Evolutionary conservation across 441 rosid genomes (phyloP).

Genomic region (Corymbia calophylla): DNA sequence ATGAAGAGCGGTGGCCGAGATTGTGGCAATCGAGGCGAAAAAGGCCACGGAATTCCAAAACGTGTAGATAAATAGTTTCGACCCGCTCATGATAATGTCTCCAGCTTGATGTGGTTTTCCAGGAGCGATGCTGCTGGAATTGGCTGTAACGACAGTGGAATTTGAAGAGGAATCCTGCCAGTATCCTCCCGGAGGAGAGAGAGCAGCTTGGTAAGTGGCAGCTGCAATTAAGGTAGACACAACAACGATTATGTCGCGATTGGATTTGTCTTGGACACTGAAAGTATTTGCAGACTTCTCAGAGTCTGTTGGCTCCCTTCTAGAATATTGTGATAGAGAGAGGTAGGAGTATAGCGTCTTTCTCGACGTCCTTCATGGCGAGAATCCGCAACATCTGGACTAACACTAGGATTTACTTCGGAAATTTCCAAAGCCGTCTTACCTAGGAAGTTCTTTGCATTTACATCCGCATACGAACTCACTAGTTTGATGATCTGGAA

Average conservation of each 20-base stretch:
- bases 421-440: background rate
- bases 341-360: background rate
- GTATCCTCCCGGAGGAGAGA: background rate
- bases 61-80: fast-evolving
- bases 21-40: background rate
- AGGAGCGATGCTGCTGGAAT: background rate
- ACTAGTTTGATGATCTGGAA: background rate
- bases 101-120: background rate
- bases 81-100: background rate
- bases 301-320: background rate
- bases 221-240: fast-evolving
- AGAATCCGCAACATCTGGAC: background rate
- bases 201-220: background rate
- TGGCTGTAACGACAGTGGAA: background rate
- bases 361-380: background rate
- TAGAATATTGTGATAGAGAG: background rate
- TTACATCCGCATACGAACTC: fast-evolving
- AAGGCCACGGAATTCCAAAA: fast-evolving
- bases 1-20: background rate
- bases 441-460: background rate
- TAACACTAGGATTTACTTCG: background rate
- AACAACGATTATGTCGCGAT: fast-evolving
- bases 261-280: background rate
- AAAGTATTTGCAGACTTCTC: background rate
- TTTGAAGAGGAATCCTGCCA: background rate